phyloP scores from a whole-genome alignment of 2,329 filamentous ascomycete genomes.

The Sarocladium oryzae region DNA sequence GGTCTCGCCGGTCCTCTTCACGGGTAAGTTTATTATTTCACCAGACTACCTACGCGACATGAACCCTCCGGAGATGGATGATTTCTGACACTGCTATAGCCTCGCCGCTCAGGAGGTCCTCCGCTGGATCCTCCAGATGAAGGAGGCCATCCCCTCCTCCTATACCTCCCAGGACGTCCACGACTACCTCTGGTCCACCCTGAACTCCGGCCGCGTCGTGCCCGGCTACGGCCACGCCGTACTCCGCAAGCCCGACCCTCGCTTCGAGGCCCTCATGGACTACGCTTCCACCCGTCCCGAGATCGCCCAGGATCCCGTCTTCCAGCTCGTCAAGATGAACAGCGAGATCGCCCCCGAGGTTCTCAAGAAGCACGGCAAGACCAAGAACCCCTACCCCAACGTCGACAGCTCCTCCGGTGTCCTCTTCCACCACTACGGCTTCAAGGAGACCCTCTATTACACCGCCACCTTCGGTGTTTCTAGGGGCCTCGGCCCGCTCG shows the following conservation, averaged over 20 bases:
- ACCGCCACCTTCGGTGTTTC: constrained; percentile 65
- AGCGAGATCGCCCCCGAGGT: constrained; percentile 86
- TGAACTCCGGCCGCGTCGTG: constrained; percentile 90
- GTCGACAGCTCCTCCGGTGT: constrained; percentile 92
- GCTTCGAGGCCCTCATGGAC: constrained; percentile 95
- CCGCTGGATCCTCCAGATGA: constrained; percentile 95
- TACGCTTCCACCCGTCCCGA: constrained; percentile 81
- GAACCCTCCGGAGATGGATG: too few relatives aligned
- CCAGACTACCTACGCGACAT: too few relatives aligned
- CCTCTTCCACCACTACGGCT: constrained; percentile 96
- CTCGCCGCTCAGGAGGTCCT: constrained; percentile 95
- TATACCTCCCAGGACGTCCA: constrained; percentile 79
- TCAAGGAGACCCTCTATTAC: constrained; percentile 96
- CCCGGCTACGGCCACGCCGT: constrained; percentile 95
- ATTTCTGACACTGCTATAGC: constrained; percentile 36
- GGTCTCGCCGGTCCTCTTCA: constrained; percentile 79
- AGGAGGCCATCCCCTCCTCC: constrained; percentile 70
- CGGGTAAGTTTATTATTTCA: constrained; percentile 37
- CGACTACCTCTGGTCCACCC: constrained; percentile 85
- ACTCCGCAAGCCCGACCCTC: constrained; percentile 91
- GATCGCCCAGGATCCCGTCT: constrained; percentile 82
- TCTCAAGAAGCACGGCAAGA: constrained; percentile 93
- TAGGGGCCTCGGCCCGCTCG: constrained; percentile 74
- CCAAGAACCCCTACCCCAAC: constrained; percentile 96
- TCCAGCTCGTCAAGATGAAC: constrained; percentile 91